These are phyloP conservation scores for Prunus armeniaca DNA, from an alignment of 306 rosid species.

Conservation along the genomic window DNA sequence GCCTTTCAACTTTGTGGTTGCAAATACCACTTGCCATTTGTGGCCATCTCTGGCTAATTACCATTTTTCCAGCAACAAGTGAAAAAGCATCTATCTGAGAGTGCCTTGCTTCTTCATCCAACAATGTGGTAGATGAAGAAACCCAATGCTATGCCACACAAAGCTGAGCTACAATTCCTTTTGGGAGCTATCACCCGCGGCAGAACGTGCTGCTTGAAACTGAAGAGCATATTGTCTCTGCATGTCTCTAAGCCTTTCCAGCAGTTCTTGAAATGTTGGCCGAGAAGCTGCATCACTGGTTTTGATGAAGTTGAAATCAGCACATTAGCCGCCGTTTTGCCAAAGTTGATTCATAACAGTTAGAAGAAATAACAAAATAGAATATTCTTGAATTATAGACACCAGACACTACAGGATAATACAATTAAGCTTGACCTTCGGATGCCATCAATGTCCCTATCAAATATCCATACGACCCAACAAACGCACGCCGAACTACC, in stretches of 20 bases:
- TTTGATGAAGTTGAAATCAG: slow-evolving; percentile 24
- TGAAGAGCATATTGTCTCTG: slow-evolving; percentile 61
- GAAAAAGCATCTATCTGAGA: too few species aligned
- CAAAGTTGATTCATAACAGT: neutral
- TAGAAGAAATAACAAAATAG: neutral
- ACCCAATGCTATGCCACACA: slow-evolving; percentile 12
- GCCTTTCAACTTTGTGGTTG: slow-evolving; percentile 24
- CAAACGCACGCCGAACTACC: neutral
- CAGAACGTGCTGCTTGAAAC: slow-evolving; percentile 73
- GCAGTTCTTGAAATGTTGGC: slow-evolving; percentile 81
- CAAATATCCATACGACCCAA: too few species aligned
- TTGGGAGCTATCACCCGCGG: slow-evolving; percentile 46
- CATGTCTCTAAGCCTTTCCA: slow-evolving; percentile 69
- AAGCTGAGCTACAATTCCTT: slow-evolving; percentile 53
- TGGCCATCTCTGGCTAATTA: neutral
- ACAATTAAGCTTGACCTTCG: neutral
- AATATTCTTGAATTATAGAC: neutral
- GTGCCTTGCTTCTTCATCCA: slow-evolving; percentile 6
- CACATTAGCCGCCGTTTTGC: neutral
- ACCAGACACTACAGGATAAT: neutral
- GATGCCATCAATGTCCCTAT: neutral
- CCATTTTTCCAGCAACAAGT: neutral
- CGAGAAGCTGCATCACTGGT: slow-evolving; percentile 77
- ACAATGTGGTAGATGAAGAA: slow-evolving; percentile 27
- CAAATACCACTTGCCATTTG: slow-evolving; percentile 22